Evolutionary conservation across 306 rosid species (phyloP), one percentile per base, ranked within the genome.

Genomic region (Astragalus membranaceus): DNA sequence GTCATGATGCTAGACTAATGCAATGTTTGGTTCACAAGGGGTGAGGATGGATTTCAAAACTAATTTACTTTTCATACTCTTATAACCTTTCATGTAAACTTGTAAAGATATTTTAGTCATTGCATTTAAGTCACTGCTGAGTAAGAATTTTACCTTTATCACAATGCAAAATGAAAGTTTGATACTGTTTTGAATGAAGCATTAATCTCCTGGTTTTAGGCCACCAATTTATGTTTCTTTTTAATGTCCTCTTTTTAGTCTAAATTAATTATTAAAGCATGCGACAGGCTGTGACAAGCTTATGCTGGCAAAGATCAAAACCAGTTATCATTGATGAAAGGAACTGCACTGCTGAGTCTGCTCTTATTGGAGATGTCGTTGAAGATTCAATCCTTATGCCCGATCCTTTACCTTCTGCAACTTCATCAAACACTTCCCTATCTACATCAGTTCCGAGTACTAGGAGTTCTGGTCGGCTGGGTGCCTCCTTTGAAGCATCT

Each of bases 301-400:
- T 95, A 75, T 95, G 95, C 84, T 95, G 99, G 99, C 97, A 91
- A 86, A 86, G 97, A 85, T 91, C 96, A 52, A 95, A 89, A 81
- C 93, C 97, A 66, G 99, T 79, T n/a, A 44, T 82, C 63, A 93
- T 95, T 56, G 90, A 86, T 71, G 95, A 95, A 81, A 81, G 83
- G 63, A 87, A 60, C 68, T 95, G 99, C 82, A 65, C 88, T 50
- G 80, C 84, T 5, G 99, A 95, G 81, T 86, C 85, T 39, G 88
- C 93, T 54, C 97, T 95, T 63, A 79, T 95, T 53, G 99, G 99
- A 79, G 89, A 87, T 83, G 68, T 93, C 64, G 80, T 91, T 64
- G 99, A 91, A 85, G 97, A 91, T 75, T 91, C 99, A 76, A 80
- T 95, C 79, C 95, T 95, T 74, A 91, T 95, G 99, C 99, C 99